A percentile compares a stretch with the other conserved stretches of the same genome.
phyloP scores from a whole-genome alignment of 2,329 filamentous ascomycete species.

The Fusarium graminum region DNA sequence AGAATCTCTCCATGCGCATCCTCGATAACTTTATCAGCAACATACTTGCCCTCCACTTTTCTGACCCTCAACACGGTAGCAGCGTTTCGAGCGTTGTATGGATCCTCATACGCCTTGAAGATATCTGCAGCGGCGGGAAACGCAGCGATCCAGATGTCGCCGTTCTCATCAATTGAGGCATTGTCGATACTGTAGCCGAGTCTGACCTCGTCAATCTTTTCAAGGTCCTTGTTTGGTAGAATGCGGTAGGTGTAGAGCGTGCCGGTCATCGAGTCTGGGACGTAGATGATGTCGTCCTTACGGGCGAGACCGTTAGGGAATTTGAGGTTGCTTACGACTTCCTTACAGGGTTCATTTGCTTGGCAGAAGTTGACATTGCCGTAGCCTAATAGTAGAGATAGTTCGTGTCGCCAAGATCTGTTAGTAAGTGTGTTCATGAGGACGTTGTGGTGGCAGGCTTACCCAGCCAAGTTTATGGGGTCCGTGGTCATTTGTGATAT shows the following conservation, averaged over 20 bases:
- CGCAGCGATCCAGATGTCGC: constrained; percentile 36
- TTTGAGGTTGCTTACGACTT: constrained; percentile 38
- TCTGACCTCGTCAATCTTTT: constrained; percentile 29
- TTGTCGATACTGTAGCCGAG: constrained; percentile 40
- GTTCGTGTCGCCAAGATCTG: not conserved
- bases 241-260: constrained; percentile 36
- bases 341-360: constrained; percentile 35
- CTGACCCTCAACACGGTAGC: constrained; percentile 28
- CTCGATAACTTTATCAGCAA: constrained; percentile 43
- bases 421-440: not conserved
- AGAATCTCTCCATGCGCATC: constrained; percentile 36
- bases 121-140: constrained; percentile 35
- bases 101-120: constrained; percentile 33
- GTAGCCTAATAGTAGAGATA: constrained; percentile 43
- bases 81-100: constrained; percentile 16
- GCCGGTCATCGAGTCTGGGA: constrained; percentile 48
- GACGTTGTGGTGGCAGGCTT: rapidly evolving
- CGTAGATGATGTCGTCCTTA: constrained; percentile 50
- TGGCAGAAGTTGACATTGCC: constrained; percentile 51
- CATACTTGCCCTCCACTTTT: constrained; percentile 17
- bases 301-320: constrained; percentile 53
- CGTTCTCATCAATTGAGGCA: constrained; percentile 41
- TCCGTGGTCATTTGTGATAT: constrained; percentile 43
- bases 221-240: constrained; percentile 2
- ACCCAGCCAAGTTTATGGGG: constrained; percentile 36